Evolutionary conservation across 805 yeast species (phyloP), one percentile per base, ranked within the genome.

Genomic region (Yamadazyma philogaea): DNA sequence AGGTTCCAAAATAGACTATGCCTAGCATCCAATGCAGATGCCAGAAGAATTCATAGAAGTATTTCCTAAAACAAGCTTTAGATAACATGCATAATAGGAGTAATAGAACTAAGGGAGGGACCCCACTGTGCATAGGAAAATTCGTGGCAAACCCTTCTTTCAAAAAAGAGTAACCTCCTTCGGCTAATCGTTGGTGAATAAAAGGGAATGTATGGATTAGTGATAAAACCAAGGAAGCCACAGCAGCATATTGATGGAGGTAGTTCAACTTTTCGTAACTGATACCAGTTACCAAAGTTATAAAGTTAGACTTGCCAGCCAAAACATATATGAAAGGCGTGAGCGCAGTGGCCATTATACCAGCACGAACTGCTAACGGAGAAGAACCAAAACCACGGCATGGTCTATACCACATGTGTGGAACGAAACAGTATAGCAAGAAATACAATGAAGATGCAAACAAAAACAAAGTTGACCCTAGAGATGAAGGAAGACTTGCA

Each of bases 371-470:
- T 0, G 79, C 79, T 27, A 79, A 45, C 7, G 82, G 83, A n/a
- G 82, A 79, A 3, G 79, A 65, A 1, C 83, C 84, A 55, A 77
- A 78, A 0, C 78, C 79, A 4, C 59, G 27, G 53, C 84, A 79
- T 0, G 59, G 76, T 43, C 82, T 59, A 47, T 73, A 74, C 69
- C 74, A 77, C 37, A 67, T 66, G 40, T 71, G 76, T 6, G 82
- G 82, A 2, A 62, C 57, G n/a, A 55, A 66, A 47, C 71, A 73
- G 30, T 70, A 54, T 43, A 67, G 40, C 53, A 56, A 39, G 59
- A 67, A 16, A 44, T 43, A 78, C 33, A 40, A 64, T 26, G 51
- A 60, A 2, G 52, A 66, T 26, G 43, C 68, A 50, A 39, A 67
- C 68, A 51, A 66, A 42, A 37, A 77, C 55, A 45, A 62, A 37